These are phyloP conservation scores for Moricandia moricandioides DNA, from an alignment of 345 rosid genomes.

Conservation along the genomic window DNA sequence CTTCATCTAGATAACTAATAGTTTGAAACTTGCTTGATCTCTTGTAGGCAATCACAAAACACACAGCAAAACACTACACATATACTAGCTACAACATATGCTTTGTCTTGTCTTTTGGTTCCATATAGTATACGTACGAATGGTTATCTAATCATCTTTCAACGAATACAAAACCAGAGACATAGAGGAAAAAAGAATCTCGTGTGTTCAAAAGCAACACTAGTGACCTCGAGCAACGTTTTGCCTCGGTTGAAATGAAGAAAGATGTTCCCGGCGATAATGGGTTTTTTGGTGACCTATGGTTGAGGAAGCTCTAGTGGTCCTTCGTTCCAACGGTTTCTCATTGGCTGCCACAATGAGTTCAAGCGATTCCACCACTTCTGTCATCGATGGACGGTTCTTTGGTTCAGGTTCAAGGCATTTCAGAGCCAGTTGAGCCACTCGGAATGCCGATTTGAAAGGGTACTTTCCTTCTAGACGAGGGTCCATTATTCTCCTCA, in stretches of 20 bases:
- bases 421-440: slow-evolving; percentile 67
- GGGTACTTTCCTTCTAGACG: slow-evolving; percentile 82
- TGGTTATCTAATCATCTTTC: neutral
- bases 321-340: slow-evolving; percentile 51
- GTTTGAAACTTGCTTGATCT: too few species aligned
- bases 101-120: slow-evolving; percentile 9
- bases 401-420: slow-evolving; percentile 72
- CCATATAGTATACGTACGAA: neutral
- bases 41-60: too few species aligned
- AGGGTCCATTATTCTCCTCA: slow-evolving; percentile 67
- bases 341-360: slow-evolving; percentile 54
- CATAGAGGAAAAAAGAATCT: slow-evolving; percentile 22
- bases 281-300: slow-evolving; percentile 34
- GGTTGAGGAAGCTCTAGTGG: slow-evolving; percentile 37
- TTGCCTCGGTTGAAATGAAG: slow-evolving; percentile 50
- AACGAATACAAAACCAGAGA: slow-evolving; percentile 16
- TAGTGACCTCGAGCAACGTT: slow-evolving; percentile 31
- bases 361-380: slow-evolving; percentile 68
- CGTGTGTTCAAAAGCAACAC: slow-evolving; percentile 15
- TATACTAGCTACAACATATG: neutral
- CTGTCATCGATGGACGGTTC: slow-evolving; percentile 81
- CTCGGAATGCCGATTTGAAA: slow-evolving; percentile 54
- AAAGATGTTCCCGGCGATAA: slow-evolving; percentile 47
- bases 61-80: too few species aligned
- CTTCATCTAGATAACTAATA: too few species aligned